Evolutionary conservation across 2,329 filamentous ascomycete species (phyloP).

Genomic region (Ramularia endophylla): DNA sequence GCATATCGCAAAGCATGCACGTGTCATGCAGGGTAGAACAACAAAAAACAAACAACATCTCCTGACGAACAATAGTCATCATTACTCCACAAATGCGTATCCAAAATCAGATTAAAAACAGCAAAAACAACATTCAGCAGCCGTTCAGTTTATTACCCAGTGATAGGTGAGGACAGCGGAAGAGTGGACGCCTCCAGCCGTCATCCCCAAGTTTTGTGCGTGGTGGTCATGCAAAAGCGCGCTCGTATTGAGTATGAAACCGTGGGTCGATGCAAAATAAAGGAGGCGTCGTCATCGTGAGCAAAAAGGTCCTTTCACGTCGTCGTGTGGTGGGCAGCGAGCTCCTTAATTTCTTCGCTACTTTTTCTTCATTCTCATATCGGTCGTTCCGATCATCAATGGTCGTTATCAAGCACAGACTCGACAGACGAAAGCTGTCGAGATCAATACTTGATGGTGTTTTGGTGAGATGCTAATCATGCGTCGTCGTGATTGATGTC

Average conservation of each 20-base stretch:
- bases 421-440: conserved; percentile 5
- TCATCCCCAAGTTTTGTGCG: background rate
- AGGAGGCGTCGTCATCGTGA: too few relatives aligned
- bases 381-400: conserved; percentile 18
- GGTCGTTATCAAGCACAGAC: conserved; percentile 9
- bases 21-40: too few relatives aligned
- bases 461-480: conserved; percentile 16
- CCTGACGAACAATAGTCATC: too few relatives aligned
- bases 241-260: background rate
- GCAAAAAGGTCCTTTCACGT: too few relatives aligned
- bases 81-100: too few relatives aligned
- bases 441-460: conserved; percentile 8
- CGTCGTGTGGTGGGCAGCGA: conserved; percentile 11
- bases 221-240: conserved; percentile 1
- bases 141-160: conserved; percentile 1
- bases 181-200: background rate
- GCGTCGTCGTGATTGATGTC: conserved; percentile 11
- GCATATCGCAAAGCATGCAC: background rate
- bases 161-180: background rate
- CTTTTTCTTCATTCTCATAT: conserved; percentile 17
- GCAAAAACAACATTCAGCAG: background rate
- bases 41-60: too few relatives aligned
- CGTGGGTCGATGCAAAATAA: too few relatives aligned
- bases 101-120: background rate
- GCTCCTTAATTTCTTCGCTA: conserved; percentile 18